Evolutionary conservation across 768 basidiomycete genomes (phyloP), one percentile per base, ranked within the genome.

Genomic region (Dictyophora rubrovolvata): DNA sequence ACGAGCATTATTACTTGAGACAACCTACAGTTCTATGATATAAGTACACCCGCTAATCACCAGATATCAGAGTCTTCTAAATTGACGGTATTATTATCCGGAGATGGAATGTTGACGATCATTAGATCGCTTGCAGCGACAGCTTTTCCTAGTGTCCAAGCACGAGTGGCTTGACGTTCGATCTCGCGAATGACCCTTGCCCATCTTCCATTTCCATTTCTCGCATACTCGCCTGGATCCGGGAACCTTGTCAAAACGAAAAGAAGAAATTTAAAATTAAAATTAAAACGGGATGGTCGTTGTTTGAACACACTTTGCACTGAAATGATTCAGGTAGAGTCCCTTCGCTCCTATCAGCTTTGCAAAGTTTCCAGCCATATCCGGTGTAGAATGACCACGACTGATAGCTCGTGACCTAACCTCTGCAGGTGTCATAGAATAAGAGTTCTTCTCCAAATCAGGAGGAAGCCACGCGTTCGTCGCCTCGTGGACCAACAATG

Each of bases 401-500:
- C 74, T 73, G n/a, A 82, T 70, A 0, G 82, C 78, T 60, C 79
- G 85, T 59, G 70, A 70, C 65, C 88, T 80, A 7, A 92, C 80
- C 14, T 65, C 75, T 69, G 62, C 69, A 61, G 36, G 83, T 72
- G 56, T 70, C 53, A 70, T 73, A 53, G 72, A 71, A 1, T 68
- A 71, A 23, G 73, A 73, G 55, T 77, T 75, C 55, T 68, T 76
- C 33, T 84, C 83, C 56, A 86, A 76, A 52, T 74, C 64, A 1
- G 60, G 66, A 0, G 86, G 83, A 37, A 93, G 80, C 63, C 77
- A 78, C 0, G 85, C 83, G 65, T 93, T 89, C 1, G 88, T 91
- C 1, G 85, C 82, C 70, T 93, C 91, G 69, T 93, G 92, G n/a
- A 93, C 75, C 18, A 93, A 76, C n/a, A 93, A 74, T 28, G 84